Evolutionary conservation across 1,139 yeast species (phyloP).

Genomic region (Saccharomyces hybrid): DNA sequence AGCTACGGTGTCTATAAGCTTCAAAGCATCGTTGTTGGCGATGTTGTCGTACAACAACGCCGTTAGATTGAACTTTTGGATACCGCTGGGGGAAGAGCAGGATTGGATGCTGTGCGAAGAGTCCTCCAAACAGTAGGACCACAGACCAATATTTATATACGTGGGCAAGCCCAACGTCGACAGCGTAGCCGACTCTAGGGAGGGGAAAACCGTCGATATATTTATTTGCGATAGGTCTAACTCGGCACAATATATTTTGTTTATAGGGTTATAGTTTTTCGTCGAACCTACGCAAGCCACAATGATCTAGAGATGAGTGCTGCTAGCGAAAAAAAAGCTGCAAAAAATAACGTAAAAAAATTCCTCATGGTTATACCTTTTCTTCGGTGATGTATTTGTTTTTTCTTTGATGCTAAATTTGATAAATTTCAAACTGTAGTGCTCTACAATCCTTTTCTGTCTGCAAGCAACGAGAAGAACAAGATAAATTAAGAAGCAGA

Average conservation of each 20-base stretch:
- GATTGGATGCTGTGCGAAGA: slow-evolving; percentile 12
- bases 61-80: slow-evolving; percentile 23
- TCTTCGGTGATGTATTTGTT: neutral
- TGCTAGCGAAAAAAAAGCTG: slow-evolving; percentile 20
- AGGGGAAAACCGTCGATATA: slow-evolving; percentile 13
- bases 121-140: slow-evolving; percentile 27
- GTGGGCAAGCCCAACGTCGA: slow-evolving; percentile 17
- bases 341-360: slow-evolving; percentile 13
- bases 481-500: no score
- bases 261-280: slow-evolving; percentile 23
- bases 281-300: slow-evolving; percentile 30
- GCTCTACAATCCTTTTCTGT: neutral
- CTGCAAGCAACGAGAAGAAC: neutral
- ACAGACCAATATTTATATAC: slow-evolving; percentile 26
- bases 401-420: neutral
- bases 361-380: slow-evolving; percentile 16
- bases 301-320: slow-evolving; percentile 23
- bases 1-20: slow-evolving; percentile 17
- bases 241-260: slow-evolving; percentile 25
- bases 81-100: slow-evolving; percentile 27
- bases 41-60: slow-evolving; percentile 19
- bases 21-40: slow-evolving; percentile 15
- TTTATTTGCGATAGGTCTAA: slow-evolving; percentile 18
- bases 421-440: neutral
- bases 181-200: slow-evolving; percentile 7